phyloP scores from a whole-genome alignment of 306 rosid genomes.

The Aeschynomene evenia region DNA sequence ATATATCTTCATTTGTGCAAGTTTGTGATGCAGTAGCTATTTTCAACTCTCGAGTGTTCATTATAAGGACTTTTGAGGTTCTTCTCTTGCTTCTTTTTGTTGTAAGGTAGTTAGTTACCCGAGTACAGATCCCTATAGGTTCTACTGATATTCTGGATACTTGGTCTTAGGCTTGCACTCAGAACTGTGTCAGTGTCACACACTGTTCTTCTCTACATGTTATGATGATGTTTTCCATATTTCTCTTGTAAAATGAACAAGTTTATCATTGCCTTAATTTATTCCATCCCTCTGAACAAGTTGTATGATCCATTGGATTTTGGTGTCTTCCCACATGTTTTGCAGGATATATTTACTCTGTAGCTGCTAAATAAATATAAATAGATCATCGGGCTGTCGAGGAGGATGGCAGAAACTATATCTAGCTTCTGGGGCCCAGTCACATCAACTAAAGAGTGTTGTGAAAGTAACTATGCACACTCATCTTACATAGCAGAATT shows the following conservation, averaged over 20 bases:
- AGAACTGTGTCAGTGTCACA: too few relatives aligned
- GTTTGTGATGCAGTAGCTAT: not conserved
- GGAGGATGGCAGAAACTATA: conserved; percentile 65
- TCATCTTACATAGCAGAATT: conserved; percentile 82
- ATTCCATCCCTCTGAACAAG: not conserved
- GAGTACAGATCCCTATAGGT: not conserved
- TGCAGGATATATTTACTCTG: conserved; percentile 34
- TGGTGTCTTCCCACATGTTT: conserved; percentile 26
- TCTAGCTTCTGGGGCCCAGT: conserved; percentile 95
- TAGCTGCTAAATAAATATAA: conserved; percentile 25
- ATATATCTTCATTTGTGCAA: not conserved
- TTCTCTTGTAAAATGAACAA: not conserved
- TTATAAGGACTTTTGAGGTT: conserved; percentile 12
- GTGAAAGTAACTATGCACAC: conserved; percentile 68
- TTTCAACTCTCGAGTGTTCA: not conserved
- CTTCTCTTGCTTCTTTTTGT: not conserved
- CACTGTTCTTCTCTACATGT: not conserved
- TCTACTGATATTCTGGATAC: not conserved
- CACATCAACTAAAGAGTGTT: conserved; percentile 80
- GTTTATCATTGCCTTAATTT: not conserved
- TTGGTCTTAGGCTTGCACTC: not conserved
- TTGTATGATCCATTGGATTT: not conserved
- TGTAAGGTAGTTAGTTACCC: not conserved
- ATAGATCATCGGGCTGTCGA: conserved; percentile 9
- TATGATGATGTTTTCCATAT: not conserved